Evolutionary conservation across 2,329 filamentous ascomycete species (phyloP), one percentile per base, ranked within the genome.

Genomic region (Calonectria pseudoreteaudii): DNA sequence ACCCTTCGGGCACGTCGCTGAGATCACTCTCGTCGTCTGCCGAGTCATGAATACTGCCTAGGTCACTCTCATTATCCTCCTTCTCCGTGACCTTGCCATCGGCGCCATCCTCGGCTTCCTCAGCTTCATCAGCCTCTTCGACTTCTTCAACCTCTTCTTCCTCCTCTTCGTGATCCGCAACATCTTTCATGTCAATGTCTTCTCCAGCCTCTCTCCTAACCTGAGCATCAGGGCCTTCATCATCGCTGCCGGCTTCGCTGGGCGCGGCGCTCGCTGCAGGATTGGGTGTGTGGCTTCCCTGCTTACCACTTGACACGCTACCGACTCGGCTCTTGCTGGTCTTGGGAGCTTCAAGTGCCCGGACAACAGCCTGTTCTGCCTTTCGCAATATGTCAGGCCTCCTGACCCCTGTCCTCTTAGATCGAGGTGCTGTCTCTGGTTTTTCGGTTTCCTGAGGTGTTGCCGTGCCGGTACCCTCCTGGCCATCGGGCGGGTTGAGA

Each of bases 11-110:
- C 6, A 92, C 89, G 74, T 94, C 93, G 67, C 91, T 94, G 0
- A 94, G 85, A 44, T 73, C 71, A 84, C 92, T 94, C 82, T 94
- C 92, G 69, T 93, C 91, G 75, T 94, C 92, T 0, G 90, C 92
- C 50, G 90, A 92, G 74, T 93, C 91, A 73, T 92, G 90, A 10
- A 92, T 84, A 73, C 90, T 94, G 8, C 89, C 90, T 0, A 88
- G 72, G 20, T 81, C 81, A 49, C 81, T 81, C 28, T 82, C 74
- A 47, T 70, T 69, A 20, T 79, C 78, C 44, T 79, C 76, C 60
- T 79, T 80, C 74, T 76, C 82, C 66, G 74, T 83, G 81, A 73
- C 31, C 34, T 67, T 83, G 77, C 31, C 80, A 78, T 50, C 77
- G 9, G 71, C 72, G 8, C 71, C 77, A 10, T 80, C 79, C 47